These are phyloP conservation scores for Emiliania huxleyi DNA, from an alignment of 78 protist genomes.

Conservation along the genomic window DNA sequence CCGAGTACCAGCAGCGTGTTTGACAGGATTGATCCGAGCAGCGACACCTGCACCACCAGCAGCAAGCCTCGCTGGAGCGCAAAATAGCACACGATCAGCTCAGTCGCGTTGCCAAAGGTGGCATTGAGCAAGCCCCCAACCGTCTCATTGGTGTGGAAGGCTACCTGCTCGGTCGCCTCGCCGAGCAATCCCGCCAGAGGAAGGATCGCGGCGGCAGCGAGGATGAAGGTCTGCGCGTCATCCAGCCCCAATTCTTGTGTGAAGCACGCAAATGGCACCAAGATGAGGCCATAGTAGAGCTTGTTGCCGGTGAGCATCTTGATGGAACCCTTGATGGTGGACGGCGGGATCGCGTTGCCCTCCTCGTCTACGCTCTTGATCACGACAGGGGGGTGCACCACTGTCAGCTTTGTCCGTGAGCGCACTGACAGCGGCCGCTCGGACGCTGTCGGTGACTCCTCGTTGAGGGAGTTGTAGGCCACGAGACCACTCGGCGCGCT, in stretches of 20 bases:
- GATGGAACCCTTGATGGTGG: background rate
- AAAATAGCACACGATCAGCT: conserved; percentile 46
- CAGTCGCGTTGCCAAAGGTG: conserved; percentile 64
- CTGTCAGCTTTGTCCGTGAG: background rate
- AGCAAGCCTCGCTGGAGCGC: conserved; percentile 41
- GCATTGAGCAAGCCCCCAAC: conserved; percentile 67
- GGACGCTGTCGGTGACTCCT: no score
- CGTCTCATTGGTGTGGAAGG: conserved; percentile 24
- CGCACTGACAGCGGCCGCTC: no score
- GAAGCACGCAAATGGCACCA: background rate
- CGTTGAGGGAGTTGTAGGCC: no score
- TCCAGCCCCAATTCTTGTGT: background rate
- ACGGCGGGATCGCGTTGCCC: background rate
- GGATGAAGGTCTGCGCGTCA: background rate
- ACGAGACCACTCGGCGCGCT: no score
- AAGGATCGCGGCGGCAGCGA: background rate
- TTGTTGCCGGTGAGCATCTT: background rate
- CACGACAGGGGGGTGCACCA: background rate
- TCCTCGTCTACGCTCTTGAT: background rate
- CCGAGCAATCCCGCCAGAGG: conserved; percentile 52
- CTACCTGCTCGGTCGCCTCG: conserved; percentile 52
- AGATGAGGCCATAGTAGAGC: background rate
- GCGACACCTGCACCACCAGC: conserved; percentile 50
- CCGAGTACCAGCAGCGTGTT: conserved; percentile 65
- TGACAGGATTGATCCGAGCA: conserved; percentile 59